Evolutionary conservation across 148 eudicot species (phyloP), one percentile per base, ranked within the genome.

Genomic region (Rhododendron kiyosumense): DNA sequence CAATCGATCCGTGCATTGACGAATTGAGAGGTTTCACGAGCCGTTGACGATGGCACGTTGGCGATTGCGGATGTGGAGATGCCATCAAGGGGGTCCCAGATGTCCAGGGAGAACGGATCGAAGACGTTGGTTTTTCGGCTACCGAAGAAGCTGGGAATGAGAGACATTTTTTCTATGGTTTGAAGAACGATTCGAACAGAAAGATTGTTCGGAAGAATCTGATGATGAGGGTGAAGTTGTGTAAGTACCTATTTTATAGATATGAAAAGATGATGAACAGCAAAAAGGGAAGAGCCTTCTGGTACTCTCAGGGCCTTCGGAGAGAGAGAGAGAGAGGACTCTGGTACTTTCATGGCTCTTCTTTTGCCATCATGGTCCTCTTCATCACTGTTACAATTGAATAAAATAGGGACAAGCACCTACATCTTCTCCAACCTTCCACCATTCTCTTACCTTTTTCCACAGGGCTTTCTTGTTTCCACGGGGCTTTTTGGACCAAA

Each of bases 121-220:
- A 77, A 77, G 80, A 77, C 30, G 28, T 77, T 77, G 51, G 80
- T 77, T 77, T 9, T 41, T 38, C 49, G 52, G 80, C 24, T 22
- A 24, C 80, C 52, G 26, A 77, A 77, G 80, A 77, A 77, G 28
- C 80, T 43, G n/a, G 80, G 80, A 77, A 77, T 43, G 80, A 43
- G 80, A 77, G 80, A 22, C 80, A 77, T 77, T 41, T 77, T 77
- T 77, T 41, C 24, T 43, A 2, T 20, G 30, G 48, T 22, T 77
- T 20, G 1, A n/a, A 20, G 3, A 77, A 49, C 41, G 79, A 77
- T 75, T 75, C 17, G 36, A 36, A 41, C 26, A 20, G 49, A 22
- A 22, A 20, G 49, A 77, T 41, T 20, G 49, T 43, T 77, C 1
- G 43, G 80, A 77, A 77, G 36, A 4, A 34, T 34, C 4, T 34